These are phyloP conservation scores for Dichomitus squalens DNA, from an alignment of 1,284 basidiomycete genomes.

Conservation along the genomic window DNA sequence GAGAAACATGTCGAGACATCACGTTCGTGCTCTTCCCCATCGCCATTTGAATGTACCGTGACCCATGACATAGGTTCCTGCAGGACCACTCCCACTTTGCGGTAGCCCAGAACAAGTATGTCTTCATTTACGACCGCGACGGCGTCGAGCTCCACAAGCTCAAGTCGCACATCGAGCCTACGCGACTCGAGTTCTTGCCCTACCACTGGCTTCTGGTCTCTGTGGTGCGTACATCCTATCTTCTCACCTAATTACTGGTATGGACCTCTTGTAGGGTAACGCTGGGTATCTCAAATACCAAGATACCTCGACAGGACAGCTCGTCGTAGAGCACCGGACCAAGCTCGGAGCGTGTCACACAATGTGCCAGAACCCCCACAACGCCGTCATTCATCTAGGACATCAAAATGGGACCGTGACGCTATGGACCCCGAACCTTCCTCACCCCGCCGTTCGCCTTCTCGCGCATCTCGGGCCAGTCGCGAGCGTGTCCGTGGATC, in stretches of 20 bases:
- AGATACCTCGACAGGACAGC: constrained; percentile 92
- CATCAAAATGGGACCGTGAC: constrained; percentile 93
- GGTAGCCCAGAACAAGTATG: constrained; percentile 96
- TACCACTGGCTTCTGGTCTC: constrained; percentile 95
- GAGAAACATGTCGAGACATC: constrained; percentile 90
- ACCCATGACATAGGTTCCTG: constrained; percentile 65
- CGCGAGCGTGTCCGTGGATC: constrained; percentile 81
- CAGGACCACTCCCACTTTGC: constrained; percentile 94
- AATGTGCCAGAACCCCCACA: constrained; percentile 92
- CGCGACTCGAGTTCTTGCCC: constrained; percentile 89
- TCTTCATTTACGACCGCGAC: constrained; percentile 94
- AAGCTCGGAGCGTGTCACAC: constrained; percentile 85
- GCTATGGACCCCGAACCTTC: constrained; percentile 94
- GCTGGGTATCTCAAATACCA: constrained; percentile 95
- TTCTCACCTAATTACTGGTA: background rate
- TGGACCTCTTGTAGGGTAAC: constrained; percentile 61
- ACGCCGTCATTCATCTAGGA: constrained; percentile 92
- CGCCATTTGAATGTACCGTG: background rate
- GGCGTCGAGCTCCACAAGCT: constrained; percentile 92
- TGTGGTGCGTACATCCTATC: constrained; percentile 56
- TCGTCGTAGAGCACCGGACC: constrained; percentile 90
- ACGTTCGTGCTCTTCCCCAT: constrained; percentile 54
- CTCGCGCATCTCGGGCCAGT: constrained; percentile 93
- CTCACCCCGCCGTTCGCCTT: constrained; percentile 89
- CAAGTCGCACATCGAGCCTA: constrained; percentile 88